Evolutionary conservation across 371 early-diverging fungal species (phyloP).

Genomic region (Parasitella parasitica): DNA sequence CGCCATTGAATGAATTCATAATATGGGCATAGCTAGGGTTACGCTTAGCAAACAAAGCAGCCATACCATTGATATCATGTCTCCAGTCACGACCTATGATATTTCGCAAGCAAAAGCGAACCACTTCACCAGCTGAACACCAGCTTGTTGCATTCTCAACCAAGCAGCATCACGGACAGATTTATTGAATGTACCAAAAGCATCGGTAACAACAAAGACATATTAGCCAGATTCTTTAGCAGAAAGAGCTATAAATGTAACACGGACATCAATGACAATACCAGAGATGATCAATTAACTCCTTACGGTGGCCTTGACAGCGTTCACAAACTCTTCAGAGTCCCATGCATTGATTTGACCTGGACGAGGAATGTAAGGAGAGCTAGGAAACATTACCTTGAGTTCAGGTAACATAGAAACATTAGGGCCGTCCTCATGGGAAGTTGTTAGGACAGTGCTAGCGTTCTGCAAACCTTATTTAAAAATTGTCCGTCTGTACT

Average conservation of each 20-base stretch:
- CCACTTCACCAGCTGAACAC: conserved; percentile 22
- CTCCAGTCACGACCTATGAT: conserved; percentile 31
- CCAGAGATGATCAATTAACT: conserved; percentile 31
- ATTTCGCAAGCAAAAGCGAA: conserved; percentile 27
- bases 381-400: conserved; percentile 23
- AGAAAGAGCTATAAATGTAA: conserved; percentile 27
- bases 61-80: conserved; percentile 19
- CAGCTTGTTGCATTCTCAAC: conserved; percentile 29
- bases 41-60: conserved; percentile 26
- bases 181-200: conserved; percentile 22
- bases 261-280: conserved; percentile 34
- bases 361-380: conserved; percentile 25
- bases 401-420: conserved; percentile 23
- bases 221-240: conserved; percentile 28
- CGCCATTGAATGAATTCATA: conserved; percentile 25
- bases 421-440: conserved; percentile 31
- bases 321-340: conserved; percentile 20
- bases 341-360: conserved; percentile 39
- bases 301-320: conserved; percentile 31
- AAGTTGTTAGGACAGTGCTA: conserved; percentile 25
- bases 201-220: conserved; percentile 30
- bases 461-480: too few relatives aligned
- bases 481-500: too few relatives aligned
- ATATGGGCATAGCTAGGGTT: conserved; percentile 24
- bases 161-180: conserved; percentile 27